Evolutionary conservation across 2,329 filamentous ascomycete species (phyloP), one percentile per base, ranked within the genome.

Genomic region (Scedosporium minutisporum): DNA sequence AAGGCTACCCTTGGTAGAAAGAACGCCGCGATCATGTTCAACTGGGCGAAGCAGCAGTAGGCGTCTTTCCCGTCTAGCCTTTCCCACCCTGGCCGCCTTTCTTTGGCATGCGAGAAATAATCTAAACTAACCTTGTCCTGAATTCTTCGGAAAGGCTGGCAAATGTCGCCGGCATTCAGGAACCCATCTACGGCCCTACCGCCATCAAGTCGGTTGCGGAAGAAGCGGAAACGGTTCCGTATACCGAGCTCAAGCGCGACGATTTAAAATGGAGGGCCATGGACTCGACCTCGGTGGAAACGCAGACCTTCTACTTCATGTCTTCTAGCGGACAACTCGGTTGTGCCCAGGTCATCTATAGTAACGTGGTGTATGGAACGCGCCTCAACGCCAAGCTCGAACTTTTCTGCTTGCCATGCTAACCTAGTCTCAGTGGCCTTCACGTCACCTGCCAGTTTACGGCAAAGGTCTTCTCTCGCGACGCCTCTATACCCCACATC

Each of bases 271-370:
- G 95, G 95, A 78, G 80, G 69, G 85, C 82, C 27, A 83, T 92
- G 80, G 88, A 91, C 68, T 88, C 87, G 70, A 97, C 95, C 66
- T 89, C 84, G 71, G 95, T 97, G 69, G 95, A 99, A 82, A 97
- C 91, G 33, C 89, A 97, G 79, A 92, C 84, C 66, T 99, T 97
- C 79, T 99, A 99, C 79, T 78, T 97, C 71, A 87, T 87, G 76
- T 81, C 88, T 63, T 90, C 96, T 65, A 85, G 80, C 64, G 95
- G 95, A 60, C 82, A 87, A 66, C 75, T 93, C 66, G 90, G 83
- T 61, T 84, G 96, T 75, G 86, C 85, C 65, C 95, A 99, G 81
- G 83, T 97, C 76, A 96, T 99, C 74, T 96, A 97, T 82, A 97
- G 90, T 80, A 97, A 96, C 77, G 90, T 99, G 74, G 89, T 86